Percentiles rank a stretch among this genome's conserved stretches.
phyloP scores from a whole-genome alignment of 1,139 yeast genomes.

The Candida sp. region DNA sequence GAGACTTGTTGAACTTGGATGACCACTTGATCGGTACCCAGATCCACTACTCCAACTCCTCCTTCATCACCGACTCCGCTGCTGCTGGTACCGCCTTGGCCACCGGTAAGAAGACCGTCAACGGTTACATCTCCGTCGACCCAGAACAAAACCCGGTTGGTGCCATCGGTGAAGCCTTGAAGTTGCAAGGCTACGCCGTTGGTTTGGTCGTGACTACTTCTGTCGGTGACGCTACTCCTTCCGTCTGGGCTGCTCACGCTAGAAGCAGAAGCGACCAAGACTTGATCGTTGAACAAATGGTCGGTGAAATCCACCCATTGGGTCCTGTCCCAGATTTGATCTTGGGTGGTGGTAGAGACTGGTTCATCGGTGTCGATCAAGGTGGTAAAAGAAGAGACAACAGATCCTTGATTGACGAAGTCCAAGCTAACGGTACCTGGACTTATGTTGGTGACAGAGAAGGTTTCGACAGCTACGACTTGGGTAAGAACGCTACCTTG shows the following conservation, averaged over 20 bases:
- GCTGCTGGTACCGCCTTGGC: conserved; percentile 95
- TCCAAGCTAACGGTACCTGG: conserved; percentile 61
- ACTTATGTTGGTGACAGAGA: conserved; percentile 60
- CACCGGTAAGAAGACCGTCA: conserved; percentile 77
- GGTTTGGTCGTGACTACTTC: conserved; percentile 91
- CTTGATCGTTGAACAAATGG: conserved; percentile 79
- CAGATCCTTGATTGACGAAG: conserved; percentile 65
- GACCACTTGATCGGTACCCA: conserved; percentile 75
- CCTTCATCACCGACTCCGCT: conserved; percentile 86
- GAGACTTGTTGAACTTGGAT: conserved; percentile 65
- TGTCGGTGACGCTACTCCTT: conserved; percentile 80
- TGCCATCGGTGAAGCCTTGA: conserved; percentile 82
- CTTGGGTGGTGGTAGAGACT: conserved; percentile 90
- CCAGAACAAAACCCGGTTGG: conserved; percentile 73
- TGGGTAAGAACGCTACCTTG: conserved; percentile 62
- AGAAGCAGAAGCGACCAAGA: conserved; percentile 75
- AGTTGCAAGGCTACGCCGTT: conserved; percentile 73
- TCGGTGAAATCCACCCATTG: conserved; percentile 70
- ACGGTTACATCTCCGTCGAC: conserved; percentile 85
- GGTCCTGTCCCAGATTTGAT: conserved; percentile 82
- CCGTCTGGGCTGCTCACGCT: conserved; percentile 80
- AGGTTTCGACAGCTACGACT: conserved; percentile 54
- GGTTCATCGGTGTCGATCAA: conserved; percentile 49
- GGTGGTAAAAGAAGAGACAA: conserved; percentile 74
- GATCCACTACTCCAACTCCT: conserved; percentile 73